Evolutionary conservation across 805 yeast genomes (phyloP), one percentile per base, ranked within the genome.

Genomic region (Yamadazyma scolyti): DNA sequence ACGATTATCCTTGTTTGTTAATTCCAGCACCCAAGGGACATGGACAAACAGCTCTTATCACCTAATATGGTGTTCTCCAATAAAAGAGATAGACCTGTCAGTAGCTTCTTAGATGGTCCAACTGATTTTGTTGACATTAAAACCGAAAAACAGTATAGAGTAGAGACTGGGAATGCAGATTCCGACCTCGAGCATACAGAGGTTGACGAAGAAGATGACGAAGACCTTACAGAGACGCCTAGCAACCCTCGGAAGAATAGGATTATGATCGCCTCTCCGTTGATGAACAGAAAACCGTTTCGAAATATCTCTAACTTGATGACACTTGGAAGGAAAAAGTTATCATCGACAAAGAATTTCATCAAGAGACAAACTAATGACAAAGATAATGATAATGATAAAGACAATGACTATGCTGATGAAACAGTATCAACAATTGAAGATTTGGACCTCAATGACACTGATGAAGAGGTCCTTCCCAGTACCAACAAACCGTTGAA

Each of bases 101-200:
- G 64, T 31, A 54, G 65, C 9, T 56, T 52, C 38, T 59, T 56
- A 26, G 70, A 65, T 33, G 55, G 68, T 2, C 72, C 74, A 7
- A 52, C 65, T n/a, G 26, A 24, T n/a, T 25, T 31, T 14, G 23
- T 41, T 3, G 33, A 30, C 18, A 11, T 9, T 4, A 30, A 26
- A 16, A 33, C 37, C 20, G 38, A 41, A 21, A 24, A 17, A 8
- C 39, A 34, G 19, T 38, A 34, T 10, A 16, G 25, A 19, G n/a
- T n/a, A n/a, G 32, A 27, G 20, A 34, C 33, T 7, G 26, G 21
- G 10, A 16, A 23, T 6, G 15, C 16, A 15, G 31, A 33, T 12
- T 31, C 9, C 24, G 31, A 40, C 5, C 12, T 20, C 14, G 24
- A 26, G 1, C 34, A 40, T 5, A 30, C 17, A 16, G 36, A 29